These are phyloP conservation scores for Oemleria cerasiformis DNA, from an alignment of 306 rosid genomes.

Conservation along the genomic window DNA sequence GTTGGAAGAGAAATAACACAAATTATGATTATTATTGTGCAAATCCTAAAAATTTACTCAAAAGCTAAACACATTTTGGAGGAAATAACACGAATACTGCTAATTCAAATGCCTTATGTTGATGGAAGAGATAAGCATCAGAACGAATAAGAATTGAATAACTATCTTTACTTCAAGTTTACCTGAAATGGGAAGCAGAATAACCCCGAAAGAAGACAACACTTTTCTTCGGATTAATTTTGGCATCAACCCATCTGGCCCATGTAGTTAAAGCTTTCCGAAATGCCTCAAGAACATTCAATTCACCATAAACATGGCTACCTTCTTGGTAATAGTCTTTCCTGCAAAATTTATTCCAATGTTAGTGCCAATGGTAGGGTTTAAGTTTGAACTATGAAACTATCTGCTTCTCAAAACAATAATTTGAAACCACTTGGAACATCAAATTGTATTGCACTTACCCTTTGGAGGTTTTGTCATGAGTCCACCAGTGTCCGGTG, in stretches of 20 bases:
- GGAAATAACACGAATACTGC: background rate
- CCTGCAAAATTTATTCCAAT: slow-evolving; percentile 38
- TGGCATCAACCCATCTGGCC: slow-evolving; percentile 89
- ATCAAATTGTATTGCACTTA: slow-evolving; percentile 15
- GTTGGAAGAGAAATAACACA: slow-evolving; percentile 16
- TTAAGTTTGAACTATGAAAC: background rate
- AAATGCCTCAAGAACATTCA: slow-evolving; percentile 91
- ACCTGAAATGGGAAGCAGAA: slow-evolving; percentile 96
- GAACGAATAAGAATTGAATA: background rate
- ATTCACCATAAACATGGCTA: slow-evolving; percentile 69
- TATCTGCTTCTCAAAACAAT: background rate
- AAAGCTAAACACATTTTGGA: background rate
- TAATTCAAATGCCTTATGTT: slow-evolving; percentile 8
- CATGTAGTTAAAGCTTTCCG: slow-evolving; percentile 89
- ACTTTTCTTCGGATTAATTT: slow-evolving; percentile 64
- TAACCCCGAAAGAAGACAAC: slow-evolving; percentile 81
- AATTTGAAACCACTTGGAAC: background rate
- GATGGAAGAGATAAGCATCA: background rate
- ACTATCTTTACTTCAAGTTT: slow-evolving; percentile 2
- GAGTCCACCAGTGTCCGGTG: slow-evolving; percentile 99
- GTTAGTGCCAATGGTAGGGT: slow-evolving; percentile 16
- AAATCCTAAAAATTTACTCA: background rate
- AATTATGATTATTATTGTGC: background rate
- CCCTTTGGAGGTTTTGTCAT: slow-evolving; percentile 92
- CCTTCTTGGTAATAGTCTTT: slow-evolving; percentile 98